Base-by-base conservation (phyloP, 768 basidiomycete genomes). In the Cystofilobasidium ferigula region DNA sequence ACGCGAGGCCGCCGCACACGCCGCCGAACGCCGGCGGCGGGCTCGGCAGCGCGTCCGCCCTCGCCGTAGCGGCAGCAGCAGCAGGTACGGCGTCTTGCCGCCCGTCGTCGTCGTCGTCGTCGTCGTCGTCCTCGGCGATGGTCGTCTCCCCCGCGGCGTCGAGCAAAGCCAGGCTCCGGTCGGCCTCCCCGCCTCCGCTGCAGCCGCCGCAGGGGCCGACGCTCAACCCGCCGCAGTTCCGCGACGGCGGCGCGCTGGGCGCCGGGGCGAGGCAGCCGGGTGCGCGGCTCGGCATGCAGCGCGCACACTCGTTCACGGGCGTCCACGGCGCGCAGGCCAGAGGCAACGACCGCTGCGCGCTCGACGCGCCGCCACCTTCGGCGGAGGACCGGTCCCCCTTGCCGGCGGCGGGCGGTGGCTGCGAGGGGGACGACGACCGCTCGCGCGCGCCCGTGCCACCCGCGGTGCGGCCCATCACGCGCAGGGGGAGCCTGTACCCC, bases 401-500 rank as follows among this genome's bases (percentile, higher is more conserved):
- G n/a, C n/a, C n/a, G n/a, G n/a, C n/a, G n/a, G n/a, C n/a, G n/a
- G n/a, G n/a, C n/a, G n/a, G n/a, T n/a, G n/a, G n/a, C n/a, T n/a
- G n/a, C n/a, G n/a, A n/a, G n/a, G n/a, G n/a, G n/a, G n/a, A n/a
- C n/a, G n/a, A n/a, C n/a, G 30, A 30, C 30, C 51, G 28, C 28
- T 54, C 51, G 13, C 28, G 5, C 3, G 26, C 51, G 3, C 14
- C 28, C 18, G n/a, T n/a, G n/a, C n/a, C n/a, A n/a, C 51, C 51
- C 5, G 51, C 51, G 28, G 28, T 54, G 10, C 47, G 36, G 26
- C 34, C 62, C 1, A 54, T 62, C 48, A 62, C 62, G 10, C 62
- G 62, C 5, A 4, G 53, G 4, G 62, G 47, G 38, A 48, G n/a
- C 32, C 35, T 62, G 13, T 34, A 48, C 24, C 62, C 62, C 7